These are phyloP conservation scores for Crithidia expoeki DNA, from an alignment of 208 protist genomes.

Conservation along the genomic window DNA sequence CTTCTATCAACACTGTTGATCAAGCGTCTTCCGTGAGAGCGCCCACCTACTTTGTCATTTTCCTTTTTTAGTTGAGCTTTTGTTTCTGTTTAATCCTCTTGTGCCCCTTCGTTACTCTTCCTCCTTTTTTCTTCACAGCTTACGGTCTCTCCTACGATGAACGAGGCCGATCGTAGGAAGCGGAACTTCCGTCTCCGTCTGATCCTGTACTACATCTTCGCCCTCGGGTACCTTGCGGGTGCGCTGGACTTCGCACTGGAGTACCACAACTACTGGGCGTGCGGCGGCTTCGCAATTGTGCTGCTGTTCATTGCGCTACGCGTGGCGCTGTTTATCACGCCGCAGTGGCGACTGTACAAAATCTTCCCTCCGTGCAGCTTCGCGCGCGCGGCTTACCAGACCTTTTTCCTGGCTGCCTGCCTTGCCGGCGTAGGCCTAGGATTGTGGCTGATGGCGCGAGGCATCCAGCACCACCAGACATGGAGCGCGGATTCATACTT, in stretches of 20 bases:
- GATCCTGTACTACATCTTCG: slow-evolving; percentile 53
- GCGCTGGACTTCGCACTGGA: slow-evolving; percentile 46
- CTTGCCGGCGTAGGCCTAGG: slow-evolving; percentile 48
- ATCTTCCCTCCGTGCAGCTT: slow-evolving; percentile 52
- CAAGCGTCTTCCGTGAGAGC: too few relatives aligned
- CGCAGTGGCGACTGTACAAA: slow-evolving; percentile 44
- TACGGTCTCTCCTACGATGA: slow-evolving; percentile 5
- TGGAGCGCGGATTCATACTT: slow-evolving; percentile 76
- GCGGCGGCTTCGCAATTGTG: slow-evolving; percentile 53
- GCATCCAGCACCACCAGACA: slow-evolving; percentile 49
- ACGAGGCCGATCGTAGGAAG: slow-evolving; percentile 14
- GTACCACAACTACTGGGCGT: slow-evolving; percentile 74
- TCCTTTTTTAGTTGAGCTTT: slow-evolving; percentile 6
- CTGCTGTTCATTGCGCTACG: slow-evolving; percentile 56
- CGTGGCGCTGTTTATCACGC: slow-evolving; percentile 30
- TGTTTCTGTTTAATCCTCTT: slow-evolving; percentile 4
- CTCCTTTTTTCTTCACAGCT: neutral
- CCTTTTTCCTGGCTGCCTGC: slow-evolving; percentile 37
- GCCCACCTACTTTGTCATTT: too few relatives aligned
- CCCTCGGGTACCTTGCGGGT: slow-evolving; percentile 50
- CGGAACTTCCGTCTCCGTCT: slow-evolving; percentile 17
- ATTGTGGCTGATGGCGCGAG: slow-evolving; percentile 60
- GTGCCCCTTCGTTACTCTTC: neutral
- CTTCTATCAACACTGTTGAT: too few relatives aligned
- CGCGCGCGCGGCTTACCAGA: slow-evolving; percentile 44